phyloP scores from a whole-genome alignment of 176 grass and related monocot species.

The Neostapfia colusana region DNA sequence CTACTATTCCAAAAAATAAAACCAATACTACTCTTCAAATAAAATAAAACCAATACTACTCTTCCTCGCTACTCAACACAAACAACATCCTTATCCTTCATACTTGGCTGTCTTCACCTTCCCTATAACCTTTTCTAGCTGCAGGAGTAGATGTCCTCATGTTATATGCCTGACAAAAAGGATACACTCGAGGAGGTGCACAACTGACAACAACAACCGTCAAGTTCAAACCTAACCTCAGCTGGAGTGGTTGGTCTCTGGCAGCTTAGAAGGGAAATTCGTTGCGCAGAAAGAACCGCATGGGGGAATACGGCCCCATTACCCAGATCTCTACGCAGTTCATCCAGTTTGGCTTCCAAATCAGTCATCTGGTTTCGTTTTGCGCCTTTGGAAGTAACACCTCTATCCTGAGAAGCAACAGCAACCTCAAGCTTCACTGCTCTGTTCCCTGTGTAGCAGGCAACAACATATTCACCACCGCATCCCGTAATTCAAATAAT shows the following conservation, averaged over 20 bases:
- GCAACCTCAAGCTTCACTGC: slow-evolving; percentile 55
- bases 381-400: slow-evolving; percentile 42
- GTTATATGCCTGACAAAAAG: background rate
- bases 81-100: slow-evolving; percentile 63
- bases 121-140: slow-evolving; percentile 82
- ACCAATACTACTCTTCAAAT: too few species aligned
- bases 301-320: slow-evolving; percentile 70
- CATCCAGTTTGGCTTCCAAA: slow-evolving; percentile 79
- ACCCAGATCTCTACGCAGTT: slow-evolving; percentile 55
- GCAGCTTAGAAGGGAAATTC: slow-evolving; percentile 57
- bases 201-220: too few species aligned
- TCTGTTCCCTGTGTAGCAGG: slow-evolving; percentile 57
- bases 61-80: slow-evolving; percentile 67
- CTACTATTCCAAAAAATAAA: too few species aligned
- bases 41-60: slow-evolving; percentile 41
- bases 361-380: slow-evolving; percentile 48
- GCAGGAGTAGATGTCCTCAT: slow-evolving; percentile 35
- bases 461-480: slow-evolving; percentile 20
- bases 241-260: slow-evolving; percentile 62
- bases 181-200: background rate
- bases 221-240: slow-evolving; percentile 67
- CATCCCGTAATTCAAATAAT: slow-evolving; percentile 5
- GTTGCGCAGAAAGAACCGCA: slow-evolving; percentile 65
- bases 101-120: slow-evolving; percentile 87
- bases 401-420: slow-evolving; percentile 27